phyloP scores from a whole-genome alignment of 805 yeast genomes.

The Candida qinlingensis region DNA sequence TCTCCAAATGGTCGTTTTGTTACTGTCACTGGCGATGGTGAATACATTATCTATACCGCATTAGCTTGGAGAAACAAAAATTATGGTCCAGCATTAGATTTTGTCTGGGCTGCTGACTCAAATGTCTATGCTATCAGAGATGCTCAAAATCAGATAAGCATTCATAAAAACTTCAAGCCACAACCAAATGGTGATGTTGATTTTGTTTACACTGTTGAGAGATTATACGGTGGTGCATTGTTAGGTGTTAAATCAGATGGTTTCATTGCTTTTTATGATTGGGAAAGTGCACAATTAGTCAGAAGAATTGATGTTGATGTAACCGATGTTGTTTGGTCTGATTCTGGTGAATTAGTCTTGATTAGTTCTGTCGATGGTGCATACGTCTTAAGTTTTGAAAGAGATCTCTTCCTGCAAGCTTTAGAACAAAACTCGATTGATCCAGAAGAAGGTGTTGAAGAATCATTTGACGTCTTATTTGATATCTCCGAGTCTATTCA shows the following conservation, averaged over 20 bases:
- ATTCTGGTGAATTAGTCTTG: conserved; percentile 83
- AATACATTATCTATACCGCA: conserved; percentile 91
- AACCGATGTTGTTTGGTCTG: conserved; percentile 82
- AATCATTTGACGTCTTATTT: conserved; percentile 75
- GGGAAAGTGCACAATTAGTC: conserved; percentile 84
- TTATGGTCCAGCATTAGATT: conserved; percentile 84
- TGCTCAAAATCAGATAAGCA: conserved; percentile 55
- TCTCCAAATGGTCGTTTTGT: conserved; percentile 98
- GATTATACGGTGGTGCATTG: conserved; percentile 83
- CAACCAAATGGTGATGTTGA: conserved; percentile 57
- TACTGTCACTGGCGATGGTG: conserved; percentile 97
- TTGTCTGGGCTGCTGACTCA: conserved; percentile 93
- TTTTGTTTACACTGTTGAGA: conserved; percentile 67
- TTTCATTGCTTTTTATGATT: conserved; percentile 83
- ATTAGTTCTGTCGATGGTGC: conserved; percentile 67
- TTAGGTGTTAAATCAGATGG: conserved; percentile 82
- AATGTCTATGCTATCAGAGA: conserved; percentile 82
- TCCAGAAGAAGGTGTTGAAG: conserved; percentile 86
- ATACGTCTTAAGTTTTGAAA: conserved; percentile 71
- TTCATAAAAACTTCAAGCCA: conserved; percentile 83
- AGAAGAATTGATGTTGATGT: conserved; percentile 89
- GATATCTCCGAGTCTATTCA: conserved; percentile 78
- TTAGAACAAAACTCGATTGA: conserved; percentile 51
- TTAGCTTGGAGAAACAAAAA: conserved; percentile 97
- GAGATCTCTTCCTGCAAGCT: conserved; percentile 60